A percentile compares a stretch with the other conserved stretches of the same genome.
phyloP scores from a whole-genome alignment of 2,329 filamentous ascomycete genomes.

The Drechslera avenae region DNA sequence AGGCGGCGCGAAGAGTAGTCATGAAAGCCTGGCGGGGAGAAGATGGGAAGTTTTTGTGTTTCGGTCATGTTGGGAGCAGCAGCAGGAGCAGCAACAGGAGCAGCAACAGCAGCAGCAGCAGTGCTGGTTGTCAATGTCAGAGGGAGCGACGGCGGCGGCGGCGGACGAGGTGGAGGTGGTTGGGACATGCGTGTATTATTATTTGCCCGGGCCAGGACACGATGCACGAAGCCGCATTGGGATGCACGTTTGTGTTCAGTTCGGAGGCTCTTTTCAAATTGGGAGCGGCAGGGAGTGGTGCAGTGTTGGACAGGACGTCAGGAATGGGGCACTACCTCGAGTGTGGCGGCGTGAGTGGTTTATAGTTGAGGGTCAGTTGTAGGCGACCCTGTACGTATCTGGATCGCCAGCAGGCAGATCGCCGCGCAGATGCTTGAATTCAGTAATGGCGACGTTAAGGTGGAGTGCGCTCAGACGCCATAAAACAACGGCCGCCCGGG shows the following conservation, averaged over 20 bases:
- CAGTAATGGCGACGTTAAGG: conserved; percentile 45
- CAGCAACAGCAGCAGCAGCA: no score
- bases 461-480: conserved; percentile 42
- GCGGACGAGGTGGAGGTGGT: conserved; percentile 48
- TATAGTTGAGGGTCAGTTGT: conserved; percentile 43
- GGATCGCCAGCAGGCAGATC: conserved; percentile 48
- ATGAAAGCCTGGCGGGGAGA: conserved; percentile 49
- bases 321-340: conserved; percentile 47
- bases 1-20: conserved; percentile 48
- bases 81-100: no score
- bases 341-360: conserved; percentile 48
- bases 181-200: conserved; percentile 53
- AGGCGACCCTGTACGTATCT: conserved; percentile 45
- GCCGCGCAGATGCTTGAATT: conserved; percentile 39
- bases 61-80: conserved; percentile 56
- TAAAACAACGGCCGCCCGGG: conserved; percentile 38
- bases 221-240: conserved; percentile 51
- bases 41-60: conserved; percentile 51
- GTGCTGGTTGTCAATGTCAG: conserved; percentile 44
- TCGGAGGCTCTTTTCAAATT: conserved; percentile 43
- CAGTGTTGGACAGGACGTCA: conserved; percentile 47
- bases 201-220: conserved; percentile 48
- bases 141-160: conserved; percentile 51
- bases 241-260: conserved; percentile 43
- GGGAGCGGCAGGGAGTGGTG: conserved; percentile 46